Evolutionary conservation across 805 yeast species (phyloP).

Genomic region (Kazachstania viticola): DNA sequence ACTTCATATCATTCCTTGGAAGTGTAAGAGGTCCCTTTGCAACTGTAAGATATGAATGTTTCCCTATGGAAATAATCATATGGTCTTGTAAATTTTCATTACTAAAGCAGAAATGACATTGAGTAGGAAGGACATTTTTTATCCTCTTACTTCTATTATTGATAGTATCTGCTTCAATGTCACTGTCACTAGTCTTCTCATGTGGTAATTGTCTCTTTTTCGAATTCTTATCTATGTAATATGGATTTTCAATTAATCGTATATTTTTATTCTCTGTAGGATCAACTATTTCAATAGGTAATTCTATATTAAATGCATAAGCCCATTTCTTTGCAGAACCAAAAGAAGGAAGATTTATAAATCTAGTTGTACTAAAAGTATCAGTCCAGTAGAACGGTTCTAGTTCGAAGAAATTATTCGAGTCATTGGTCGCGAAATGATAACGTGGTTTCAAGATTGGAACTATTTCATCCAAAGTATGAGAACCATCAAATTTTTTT

Average conservation of each 20-base stretch:
- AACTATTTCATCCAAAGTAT: conserved; percentile 36
- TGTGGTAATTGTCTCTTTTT: conserved; percentile 4
- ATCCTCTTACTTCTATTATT: conserved; percentile 3
- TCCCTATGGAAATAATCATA: conserved; percentile 69
- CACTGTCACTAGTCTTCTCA: too few relatives aligned
- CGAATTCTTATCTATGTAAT: background rate
- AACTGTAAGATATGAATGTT: conserved; percentile 52
- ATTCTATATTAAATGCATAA: conserved; percentile 49
- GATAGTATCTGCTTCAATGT: background rate
- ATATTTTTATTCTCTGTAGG: conserved; percentile 3
- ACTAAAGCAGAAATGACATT: conserved; percentile 76
- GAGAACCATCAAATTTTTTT: conserved; percentile 35
- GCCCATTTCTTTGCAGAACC: conserved; percentile 54
- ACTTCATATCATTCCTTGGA: conserved; percentile 36
- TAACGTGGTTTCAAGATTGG: conserved; percentile 45
- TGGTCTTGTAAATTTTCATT: conserved; percentile 70
- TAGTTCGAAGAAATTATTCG: conserved; percentile 41
- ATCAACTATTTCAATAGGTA: conserved; percentile 23
- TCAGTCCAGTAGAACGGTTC: conserved; percentile 48
- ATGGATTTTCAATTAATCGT: conserved; percentile 9
- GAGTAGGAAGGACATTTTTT: conserved; percentile 40
- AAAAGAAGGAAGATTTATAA: conserved; percentile 52
- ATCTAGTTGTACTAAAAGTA: conserved; percentile 38
- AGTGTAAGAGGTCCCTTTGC: conserved; percentile 79
- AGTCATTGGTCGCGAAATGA: conserved; percentile 39